These are phyloP conservation scores for Stagonosporopsis vannaccii DNA, from an alignment of 2,329 filamentous ascomycete species.

Conservation along the genomic window DNA sequence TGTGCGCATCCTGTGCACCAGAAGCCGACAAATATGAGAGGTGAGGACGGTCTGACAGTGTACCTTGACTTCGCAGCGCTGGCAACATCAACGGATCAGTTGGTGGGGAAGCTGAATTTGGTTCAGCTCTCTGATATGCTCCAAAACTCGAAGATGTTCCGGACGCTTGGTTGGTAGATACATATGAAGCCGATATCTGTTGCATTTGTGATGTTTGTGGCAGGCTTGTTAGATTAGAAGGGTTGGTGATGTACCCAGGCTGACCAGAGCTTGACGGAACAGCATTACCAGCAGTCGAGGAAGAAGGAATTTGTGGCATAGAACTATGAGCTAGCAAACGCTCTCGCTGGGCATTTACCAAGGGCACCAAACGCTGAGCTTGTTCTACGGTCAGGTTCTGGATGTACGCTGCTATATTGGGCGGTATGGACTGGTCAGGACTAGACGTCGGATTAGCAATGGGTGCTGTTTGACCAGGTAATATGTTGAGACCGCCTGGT, in stretches of 20 bases:
- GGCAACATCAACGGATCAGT: neutral
- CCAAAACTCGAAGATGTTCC: neutral
- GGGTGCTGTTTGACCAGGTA: neutral
- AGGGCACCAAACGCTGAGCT: constrained; percentile 13
- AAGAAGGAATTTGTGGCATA: neutral
- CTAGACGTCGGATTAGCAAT: neutral
- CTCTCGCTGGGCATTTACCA: constrained; percentile 3
- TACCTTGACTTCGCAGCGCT: too few species aligned
- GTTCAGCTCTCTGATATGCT: neutral
- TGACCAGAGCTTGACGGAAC: neutral
- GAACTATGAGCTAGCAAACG: neutral
- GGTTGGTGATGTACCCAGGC: neutral
- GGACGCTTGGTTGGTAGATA: neutral
- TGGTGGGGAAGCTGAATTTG: neutral
- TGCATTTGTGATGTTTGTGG: neutral
- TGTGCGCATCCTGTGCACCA: neutral
- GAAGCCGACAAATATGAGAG: too few species aligned
- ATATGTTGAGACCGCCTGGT: neutral
- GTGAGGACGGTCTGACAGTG: neutral
- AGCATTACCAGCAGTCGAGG: neutral
- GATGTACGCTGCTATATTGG: constrained; percentile 19
- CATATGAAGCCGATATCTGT: neutral
- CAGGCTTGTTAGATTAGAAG: neutral
- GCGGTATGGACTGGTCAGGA: neutral
- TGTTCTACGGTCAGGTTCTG: constrained; percentile 17